Evolutionary conservation across 2,329 filamentous ascomycete species (phyloP), one percentile per base, ranked within the genome.

Genomic region (Ophiostoma tasmaniense): DNA sequence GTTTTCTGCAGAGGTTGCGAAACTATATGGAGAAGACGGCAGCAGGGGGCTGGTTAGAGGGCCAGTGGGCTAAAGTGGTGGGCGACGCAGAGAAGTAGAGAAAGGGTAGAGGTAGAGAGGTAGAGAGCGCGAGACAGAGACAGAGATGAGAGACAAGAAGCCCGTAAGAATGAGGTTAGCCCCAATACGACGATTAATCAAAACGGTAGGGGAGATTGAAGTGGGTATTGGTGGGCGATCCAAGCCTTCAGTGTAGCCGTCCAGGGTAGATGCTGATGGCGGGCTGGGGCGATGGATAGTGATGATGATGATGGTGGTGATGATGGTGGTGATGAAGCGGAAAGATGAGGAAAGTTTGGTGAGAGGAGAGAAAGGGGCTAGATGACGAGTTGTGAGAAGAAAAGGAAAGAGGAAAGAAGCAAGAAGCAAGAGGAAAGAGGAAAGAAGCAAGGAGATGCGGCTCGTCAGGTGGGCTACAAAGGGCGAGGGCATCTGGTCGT

Each of bases 401-500:
- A 33, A 25, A 17, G 35, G 17, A 67, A 52, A 70, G 61, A 67
- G 33, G n/a, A n/a, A n/a, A n/a, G n/a, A n/a, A n/a, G n/a, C n/a
- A n/a, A 64, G 62, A 66, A 66, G 37, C n/a, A 50, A 33, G 20
- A 20, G 35, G 17, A 67, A 52, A 70, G 50, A 67, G 33, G 17
- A 65, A 52, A 68, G 50, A 59, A 59, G 55, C 30, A 37, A 20
- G 20, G 14, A 64, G 30, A 64, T 20, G n/a, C 8, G 28, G 37
- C n/a, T 22, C 6, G 50, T 13, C 10, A 55, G 50, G 37, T 65
- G 64, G 37, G 35, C 59, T 62, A 35, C 8, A 20, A 22, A 62
- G 30, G 59, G 55, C 25, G 28, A 17, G 55, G 8, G 59, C 61
- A 13, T 64, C 39, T 61, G n/a, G 22, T 35, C 67, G 69, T 42